Conservation (phyloP, 2,329 filamentous ascomycete genomes). For the Claviceps monticola region DNA sequence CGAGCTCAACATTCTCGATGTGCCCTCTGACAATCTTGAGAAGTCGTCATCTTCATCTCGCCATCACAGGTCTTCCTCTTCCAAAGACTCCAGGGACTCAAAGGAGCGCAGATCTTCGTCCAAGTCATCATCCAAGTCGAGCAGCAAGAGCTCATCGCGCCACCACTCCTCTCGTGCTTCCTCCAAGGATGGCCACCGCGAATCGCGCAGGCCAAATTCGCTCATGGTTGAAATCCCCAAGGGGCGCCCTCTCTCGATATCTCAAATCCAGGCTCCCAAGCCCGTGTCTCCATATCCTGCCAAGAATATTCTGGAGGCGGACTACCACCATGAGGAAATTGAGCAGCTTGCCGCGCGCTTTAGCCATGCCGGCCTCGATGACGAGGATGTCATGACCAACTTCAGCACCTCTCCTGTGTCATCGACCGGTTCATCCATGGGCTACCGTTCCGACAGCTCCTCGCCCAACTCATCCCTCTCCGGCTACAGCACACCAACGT, state of each 20-base stretch:
- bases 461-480: conserved; percentile 60
- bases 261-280: conserved; percentile 82
- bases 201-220: conserved; percentile 32
- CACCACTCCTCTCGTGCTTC: conserved; percentile 24
- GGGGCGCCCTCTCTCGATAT: conserved; percentile 75
- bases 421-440: conserved; percentile 55
- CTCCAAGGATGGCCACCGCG: conserved; percentile 29
- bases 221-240: conserved; percentile 61
- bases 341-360: conserved; percentile 72
- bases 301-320: conserved; percentile 69
- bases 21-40: conserved; percentile 42
- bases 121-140: conserved; percentile 14
- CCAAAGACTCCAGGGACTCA: not conserved
- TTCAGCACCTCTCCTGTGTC: conserved; percentile 47
- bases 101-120: conserved; percentile 10
- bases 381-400: conserved; percentile 41
- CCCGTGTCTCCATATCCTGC: conserved; percentile 80
- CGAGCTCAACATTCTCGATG: conserved; percentile 93
- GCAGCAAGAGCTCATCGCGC: conserved; percentile 24
- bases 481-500: conserved; percentile 66
- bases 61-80: conserved; percentile 12
- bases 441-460: conserved; percentile 60
- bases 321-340: conserved; percentile 62
- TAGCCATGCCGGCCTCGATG: conserved; percentile 43
- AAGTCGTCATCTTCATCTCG: conserved; percentile 31